These are phyloP conservation scores for Sarcocystis neurona DNA, from an alignment of 169 alveolate genomes.

Conservation along the genomic window DNA sequence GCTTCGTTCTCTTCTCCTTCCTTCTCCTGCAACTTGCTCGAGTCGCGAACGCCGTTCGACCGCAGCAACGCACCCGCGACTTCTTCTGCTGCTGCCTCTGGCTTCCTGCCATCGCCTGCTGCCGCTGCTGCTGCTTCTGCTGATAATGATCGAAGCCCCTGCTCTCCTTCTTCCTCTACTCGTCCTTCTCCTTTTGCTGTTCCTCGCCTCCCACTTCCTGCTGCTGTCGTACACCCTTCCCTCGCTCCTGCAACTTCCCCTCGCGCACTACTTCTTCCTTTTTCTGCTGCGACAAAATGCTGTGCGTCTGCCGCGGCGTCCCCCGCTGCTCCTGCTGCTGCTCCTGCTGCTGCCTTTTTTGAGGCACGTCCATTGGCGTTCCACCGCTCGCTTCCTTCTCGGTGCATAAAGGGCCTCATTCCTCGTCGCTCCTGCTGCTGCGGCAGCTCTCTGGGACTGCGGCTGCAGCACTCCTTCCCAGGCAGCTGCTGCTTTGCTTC, in stretches of 20 bases:
- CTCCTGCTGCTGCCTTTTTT: neutral
- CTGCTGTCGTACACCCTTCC: neutral
- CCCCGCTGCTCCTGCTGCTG: neutral
- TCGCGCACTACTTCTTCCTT: neutral
- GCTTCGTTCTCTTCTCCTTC: neutral
- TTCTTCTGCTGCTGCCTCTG: neutral
- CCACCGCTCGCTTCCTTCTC: neutral
- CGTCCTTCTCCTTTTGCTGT: neutral
- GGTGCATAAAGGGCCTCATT: neutral
- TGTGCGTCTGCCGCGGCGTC: neutral
- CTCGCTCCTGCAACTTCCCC: slow-evolving; percentile 19
- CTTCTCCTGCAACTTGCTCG: neutral
- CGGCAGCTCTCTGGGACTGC: no score
- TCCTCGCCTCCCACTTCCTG: neutral
- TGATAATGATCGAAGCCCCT: neutral
- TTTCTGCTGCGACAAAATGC: no score
- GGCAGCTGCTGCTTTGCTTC: no score
- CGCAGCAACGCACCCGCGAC: no score
- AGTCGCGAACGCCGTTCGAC: no score
- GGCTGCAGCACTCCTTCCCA: no score
- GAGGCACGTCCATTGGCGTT: neutral
- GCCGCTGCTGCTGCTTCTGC: neutral
- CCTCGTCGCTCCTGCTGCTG: no score
- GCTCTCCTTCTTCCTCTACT: neutral
- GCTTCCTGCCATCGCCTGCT: neutral